A percentile compares a stretch with the other conserved stretches of the same genome.
phyloP scores from a whole-genome alignment of 148 eudicot species.

The Vaccinium corymbosum region DNA sequence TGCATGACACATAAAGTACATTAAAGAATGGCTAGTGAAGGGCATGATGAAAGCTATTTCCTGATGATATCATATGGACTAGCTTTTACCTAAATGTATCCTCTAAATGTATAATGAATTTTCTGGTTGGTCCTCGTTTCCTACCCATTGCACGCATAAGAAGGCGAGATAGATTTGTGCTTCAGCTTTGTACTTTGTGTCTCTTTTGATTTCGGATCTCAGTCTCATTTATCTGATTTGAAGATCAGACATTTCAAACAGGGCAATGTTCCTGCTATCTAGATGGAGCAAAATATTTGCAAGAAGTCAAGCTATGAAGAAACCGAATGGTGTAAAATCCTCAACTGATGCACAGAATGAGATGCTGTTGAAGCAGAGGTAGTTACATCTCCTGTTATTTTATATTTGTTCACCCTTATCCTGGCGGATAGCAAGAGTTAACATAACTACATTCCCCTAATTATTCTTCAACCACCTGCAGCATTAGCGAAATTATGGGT shows the following conservation, averaged over 20 bases:
- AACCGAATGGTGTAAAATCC: constrained; percentile 49
- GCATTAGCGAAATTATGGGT: constrained; percentile 74
- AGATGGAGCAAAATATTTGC: constrained; percentile 88
- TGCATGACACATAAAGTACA: not conserved
- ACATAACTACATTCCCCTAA: not conserved
- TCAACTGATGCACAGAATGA: constrained; percentile 49
- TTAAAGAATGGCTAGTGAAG: not conserved
- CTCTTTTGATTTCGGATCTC: constrained; percentile 17
- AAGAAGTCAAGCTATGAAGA: constrained; percentile 64
- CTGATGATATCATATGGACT: not conserved
- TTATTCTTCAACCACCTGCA: constrained; percentile 29
- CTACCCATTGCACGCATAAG: not conserved
- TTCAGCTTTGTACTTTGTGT: not conserved
- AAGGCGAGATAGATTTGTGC: not conserved
- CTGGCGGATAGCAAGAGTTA: not conserved
- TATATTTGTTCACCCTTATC: not conserved
- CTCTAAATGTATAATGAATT: not conserved
- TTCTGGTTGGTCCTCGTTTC: not conserved
- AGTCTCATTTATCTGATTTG: constrained; percentile 69
- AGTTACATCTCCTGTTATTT: constrained; percentile 19
- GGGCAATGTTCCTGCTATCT: constrained; percentile 70
- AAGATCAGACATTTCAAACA: constrained; percentile 89
- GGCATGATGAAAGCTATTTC: not conserved
- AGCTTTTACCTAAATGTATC: not conserved
- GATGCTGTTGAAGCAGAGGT: constrained; percentile 77